Conservation (phyloP, 768 basidiomycete species). For the Trametes elegans region DNA sequence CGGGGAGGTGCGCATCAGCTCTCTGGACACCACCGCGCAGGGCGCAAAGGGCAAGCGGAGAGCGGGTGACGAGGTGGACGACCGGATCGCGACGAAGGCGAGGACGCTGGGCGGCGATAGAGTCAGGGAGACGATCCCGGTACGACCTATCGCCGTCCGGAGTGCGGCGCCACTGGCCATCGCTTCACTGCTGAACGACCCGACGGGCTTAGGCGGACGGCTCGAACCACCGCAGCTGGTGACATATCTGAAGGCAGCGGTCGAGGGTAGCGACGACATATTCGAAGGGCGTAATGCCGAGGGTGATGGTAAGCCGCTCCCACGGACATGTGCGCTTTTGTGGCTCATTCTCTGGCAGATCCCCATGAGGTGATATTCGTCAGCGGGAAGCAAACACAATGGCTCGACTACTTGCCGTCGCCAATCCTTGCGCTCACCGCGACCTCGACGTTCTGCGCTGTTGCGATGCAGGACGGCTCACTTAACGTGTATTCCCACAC, state of each 20-base stretch:
- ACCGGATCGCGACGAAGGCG: conserved; percentile 33
- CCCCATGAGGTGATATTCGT: conserved; percentile 66
- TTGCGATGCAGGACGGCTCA: conserved; percentile 73
- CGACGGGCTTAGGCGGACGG: conserved; percentile 25
- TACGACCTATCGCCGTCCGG: conserved; percentile 49
- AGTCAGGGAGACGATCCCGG: conserved; percentile 44
- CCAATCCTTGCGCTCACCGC: conserved; percentile 68
- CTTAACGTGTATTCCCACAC: conserved; percentile 83
- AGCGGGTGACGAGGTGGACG: conserved; percentile 39
- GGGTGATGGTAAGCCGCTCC: conserved; percentile 45
- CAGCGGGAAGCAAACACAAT: conserved; percentile 69
- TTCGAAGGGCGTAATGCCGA: conserved; percentile 82
- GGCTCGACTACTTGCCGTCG: conserved; percentile 85
- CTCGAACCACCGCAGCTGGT: conserved; percentile 51
- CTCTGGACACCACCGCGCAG: conserved; percentile 33
- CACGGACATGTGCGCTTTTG: neutral
- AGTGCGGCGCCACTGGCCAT: conserved; percentile 13
- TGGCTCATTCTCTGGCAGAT: conserved; percentile 34
- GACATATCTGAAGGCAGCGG: conserved; percentile 39
- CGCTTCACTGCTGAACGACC: conserved; percentile 9
- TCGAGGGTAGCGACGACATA: conserved; percentile 66
- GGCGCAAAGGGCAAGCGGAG: conserved; percentile 53
- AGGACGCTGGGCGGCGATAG: conserved; percentile 73
- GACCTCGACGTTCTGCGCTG: conserved; percentile 68
- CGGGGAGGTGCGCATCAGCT: conserved; percentile 48